These are phyloP conservation scores for Colletotrichum sp. DNA, from an alignment of 2,329 filamentous ascomycete species.

Conservation along the genomic window DNA sequence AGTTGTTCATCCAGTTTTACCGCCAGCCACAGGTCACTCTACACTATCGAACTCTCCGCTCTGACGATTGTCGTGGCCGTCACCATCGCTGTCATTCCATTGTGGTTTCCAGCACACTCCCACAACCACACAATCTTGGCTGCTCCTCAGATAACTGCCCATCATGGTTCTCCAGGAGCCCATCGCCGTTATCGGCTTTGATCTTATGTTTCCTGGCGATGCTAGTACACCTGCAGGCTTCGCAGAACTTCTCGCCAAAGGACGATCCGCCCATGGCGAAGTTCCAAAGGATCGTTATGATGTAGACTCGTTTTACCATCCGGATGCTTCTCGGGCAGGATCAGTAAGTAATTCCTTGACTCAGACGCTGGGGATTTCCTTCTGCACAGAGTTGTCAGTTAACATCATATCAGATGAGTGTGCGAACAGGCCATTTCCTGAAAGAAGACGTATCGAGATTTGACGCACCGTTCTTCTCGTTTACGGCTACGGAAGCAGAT, in stretches of 20 bases:
- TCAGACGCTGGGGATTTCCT: background rate
- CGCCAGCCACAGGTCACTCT: background rate
- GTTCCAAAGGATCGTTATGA: background rate
- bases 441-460: background rate
- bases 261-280: background rate
- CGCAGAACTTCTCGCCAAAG: background rate
- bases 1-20: background rate
- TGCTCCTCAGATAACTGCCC: background rate
- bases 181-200: background rate
- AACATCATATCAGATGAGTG: background rate
- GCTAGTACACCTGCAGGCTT: background rate
- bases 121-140: background rate
- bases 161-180: background rate
- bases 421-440: background rate
- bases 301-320: background rate
- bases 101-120: background rate
- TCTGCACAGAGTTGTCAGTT: background rate
- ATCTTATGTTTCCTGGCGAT: background rate
- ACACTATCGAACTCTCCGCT: background rate
- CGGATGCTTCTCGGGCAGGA: background rate
- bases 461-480: constrained; percentile 25
- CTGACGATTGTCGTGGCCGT: background rate
- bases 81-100: background rate
- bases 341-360: background rate
- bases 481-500: constrained; percentile 22